These are phyloP conservation scores for Rubia balearica DNA, from an alignment of 305 asterid genomes.

Conservation along the genomic window DNA sequence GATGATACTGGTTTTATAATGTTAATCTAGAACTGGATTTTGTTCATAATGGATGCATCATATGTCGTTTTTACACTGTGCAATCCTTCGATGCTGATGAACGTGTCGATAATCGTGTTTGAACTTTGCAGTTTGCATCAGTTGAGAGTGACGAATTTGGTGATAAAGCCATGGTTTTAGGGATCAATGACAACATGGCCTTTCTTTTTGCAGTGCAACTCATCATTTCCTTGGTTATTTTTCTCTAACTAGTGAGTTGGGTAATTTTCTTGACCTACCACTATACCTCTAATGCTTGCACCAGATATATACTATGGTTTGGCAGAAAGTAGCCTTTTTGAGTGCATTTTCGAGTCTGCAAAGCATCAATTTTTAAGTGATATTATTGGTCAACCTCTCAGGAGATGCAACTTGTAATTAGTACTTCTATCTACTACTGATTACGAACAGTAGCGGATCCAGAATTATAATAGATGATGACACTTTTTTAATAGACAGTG, in stretches of 20 bases:
- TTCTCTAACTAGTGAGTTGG: constrained; percentile 23
- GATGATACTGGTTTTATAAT: background rate
- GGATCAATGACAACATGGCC: background rate
- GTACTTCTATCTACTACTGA: background rate
- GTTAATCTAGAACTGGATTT: background rate
- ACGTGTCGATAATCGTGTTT: too few relatives aligned
- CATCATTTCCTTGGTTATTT: constrained; percentile 7
- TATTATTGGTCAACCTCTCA: constrained; percentile 9
- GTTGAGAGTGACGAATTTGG: background rate
- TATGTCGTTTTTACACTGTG: background rate
- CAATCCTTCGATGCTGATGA: too few relatives aligned
- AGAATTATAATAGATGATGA: too few relatives aligned
- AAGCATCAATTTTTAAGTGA: constrained; percentile 13
- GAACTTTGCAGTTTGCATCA: too few relatives aligned
- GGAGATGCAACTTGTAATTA: background rate
- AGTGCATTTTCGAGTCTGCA: constrained; percentile 21
- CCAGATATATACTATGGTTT: background rate
- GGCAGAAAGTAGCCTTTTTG: constrained; percentile 17
- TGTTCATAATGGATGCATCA: background rate
- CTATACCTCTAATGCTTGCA: constrained; percentile 13
- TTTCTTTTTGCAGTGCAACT: background rate
- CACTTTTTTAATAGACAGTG: too few relatives aligned
- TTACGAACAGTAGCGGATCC: too few relatives aligned
- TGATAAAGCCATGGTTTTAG: constrained; percentile 6
- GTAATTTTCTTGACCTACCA: constrained; percentile 21